Evolutionary conservation across 768 basidiomycete genomes (phyloP).

Genomic region (Cystobasidium ongulense): DNA sequence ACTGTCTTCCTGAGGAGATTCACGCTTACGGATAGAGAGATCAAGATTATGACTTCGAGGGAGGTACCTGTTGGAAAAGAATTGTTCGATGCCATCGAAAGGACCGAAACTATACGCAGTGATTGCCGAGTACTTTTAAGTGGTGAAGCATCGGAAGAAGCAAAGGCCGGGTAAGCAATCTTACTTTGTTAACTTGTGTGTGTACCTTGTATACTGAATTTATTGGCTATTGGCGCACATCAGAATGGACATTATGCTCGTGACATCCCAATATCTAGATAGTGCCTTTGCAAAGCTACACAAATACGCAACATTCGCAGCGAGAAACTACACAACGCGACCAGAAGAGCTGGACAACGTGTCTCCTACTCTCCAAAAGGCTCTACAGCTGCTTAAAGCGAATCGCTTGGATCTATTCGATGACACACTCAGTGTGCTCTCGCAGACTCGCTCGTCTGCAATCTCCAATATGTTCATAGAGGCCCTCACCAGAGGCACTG

Average conservation of each 20-base stretch:
- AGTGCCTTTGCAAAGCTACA: slow-evolving; percentile 81
- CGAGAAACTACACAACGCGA: slow-evolving; percentile 56
- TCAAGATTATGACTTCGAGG: slow-evolving; percentile 64
- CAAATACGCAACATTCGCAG: slow-evolving; percentile 76
- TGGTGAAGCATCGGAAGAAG: slow-evolving; percentile 50
- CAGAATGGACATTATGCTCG: slow-evolving; percentile 80
- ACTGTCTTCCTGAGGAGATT: slow-evolving; percentile 73
- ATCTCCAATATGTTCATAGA: slow-evolving; percentile 73
- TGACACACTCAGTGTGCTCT: slow-evolving; percentile 67
- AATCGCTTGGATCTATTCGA: slow-evolving; percentile 57
- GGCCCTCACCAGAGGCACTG: slow-evolving; percentile 74
- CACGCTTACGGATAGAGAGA: slow-evolving; percentile 67
- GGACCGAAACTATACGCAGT: slow-evolving; percentile 67
- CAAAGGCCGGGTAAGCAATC: slow-evolving; percentile 44
- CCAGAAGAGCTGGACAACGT: slow-evolving; percentile 56
- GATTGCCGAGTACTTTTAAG: slow-evolving; percentile 82
- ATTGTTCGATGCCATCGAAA: slow-evolving; percentile 81
- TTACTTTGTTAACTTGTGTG: too few relatives aligned
- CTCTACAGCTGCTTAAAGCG: slow-evolving; percentile 62
- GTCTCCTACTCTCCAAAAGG: slow-evolving; percentile 56
- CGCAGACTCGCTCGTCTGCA: slow-evolving; percentile 70
- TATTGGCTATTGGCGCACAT: too few relatives aligned
- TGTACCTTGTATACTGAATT: neutral
- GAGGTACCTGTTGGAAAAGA: slow-evolving; percentile 64
- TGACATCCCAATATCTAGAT: slow-evolving; percentile 72